Base-by-base conservation (phyloP, 129 eudicot species). In the Lonicera japonica region DNA sequence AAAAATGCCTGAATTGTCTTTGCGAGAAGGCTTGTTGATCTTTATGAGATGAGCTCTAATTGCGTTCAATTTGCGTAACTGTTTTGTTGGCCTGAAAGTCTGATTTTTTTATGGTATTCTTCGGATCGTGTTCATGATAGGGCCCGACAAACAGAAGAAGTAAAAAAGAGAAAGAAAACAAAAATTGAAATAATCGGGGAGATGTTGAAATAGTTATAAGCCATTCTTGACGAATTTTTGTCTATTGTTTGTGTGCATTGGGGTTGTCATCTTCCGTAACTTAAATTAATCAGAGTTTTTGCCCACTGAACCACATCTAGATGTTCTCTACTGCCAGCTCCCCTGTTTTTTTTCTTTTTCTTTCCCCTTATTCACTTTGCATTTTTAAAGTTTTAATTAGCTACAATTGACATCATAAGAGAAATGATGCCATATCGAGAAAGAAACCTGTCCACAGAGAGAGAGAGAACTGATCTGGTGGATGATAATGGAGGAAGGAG, bases 1-100 rank as follows among this genome's bases (percentile, higher is more conserved):
- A 52, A 64, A n/a, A n/a, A n/a, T n/a, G n/a, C n/a, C n/a, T n/a
- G n/a, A n/a, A n/a, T n/a, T n/a, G n/a, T n/a, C n/a, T 70, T 91
- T 87, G 70, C 84, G 51, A 60, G 77, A 61, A 66, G 90, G 83
- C 56, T 91, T 91, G 40, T 91, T 91, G 77, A 91, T 87, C 76
- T 73, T 91, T 72, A 53, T 73, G 36, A 91, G 86, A 69, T 76
- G 94, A 51, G 78, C 79, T 69, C 77, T 76, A 21, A 87, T 70
- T 17, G 70, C 40, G 61, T 77, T 84, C 80, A 84, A 58, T 80
- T 73, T 82, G 56, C 75, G 82, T 38, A 78, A 25, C 61, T 82
- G 80, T 39, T 84, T 50, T 11, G 19, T 71, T 10, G 83, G 79
- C 25, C 78, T 76, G 65, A 84, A 78, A 48, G 65, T 41, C 16